These are phyloP conservation scores for Lachnellula suecica DNA, from an alignment of 2,329 filamentous ascomycete genomes.

Conservation along the genomic window DNA sequence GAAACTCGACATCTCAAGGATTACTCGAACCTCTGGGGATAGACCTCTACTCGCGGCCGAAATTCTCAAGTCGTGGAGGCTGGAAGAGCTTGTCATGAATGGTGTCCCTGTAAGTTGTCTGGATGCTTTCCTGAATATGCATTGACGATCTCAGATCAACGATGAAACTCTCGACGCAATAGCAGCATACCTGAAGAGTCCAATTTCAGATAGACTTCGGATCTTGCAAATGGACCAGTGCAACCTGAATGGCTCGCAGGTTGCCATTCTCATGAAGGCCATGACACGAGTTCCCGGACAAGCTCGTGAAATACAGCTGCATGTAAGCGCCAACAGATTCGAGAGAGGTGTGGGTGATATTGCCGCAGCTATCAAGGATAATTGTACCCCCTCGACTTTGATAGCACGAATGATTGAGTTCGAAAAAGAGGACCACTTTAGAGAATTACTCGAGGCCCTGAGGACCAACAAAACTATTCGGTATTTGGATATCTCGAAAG, in stretches of 20 bases:
- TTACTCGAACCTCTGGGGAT: constrained; percentile 60
- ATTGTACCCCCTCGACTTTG: constrained; percentile 59
- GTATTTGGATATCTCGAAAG: constrained; percentile 68
- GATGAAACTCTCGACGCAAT: constrained; percentile 64
- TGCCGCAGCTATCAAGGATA: constrained; percentile 48
- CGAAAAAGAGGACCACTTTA: constrained; percentile 45
- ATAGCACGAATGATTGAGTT: constrained; percentile 69
- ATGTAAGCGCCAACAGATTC: constrained; percentile 58
- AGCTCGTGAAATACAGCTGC: constrained; percentile 59
- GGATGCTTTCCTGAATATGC: not conserved
- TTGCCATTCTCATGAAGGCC: constrained; percentile 63
- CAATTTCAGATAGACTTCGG: constrained; percentile 58
- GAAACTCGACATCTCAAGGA: constrained; percentile 64
- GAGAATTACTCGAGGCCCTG: constrained; percentile 60
- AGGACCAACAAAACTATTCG: constrained; percentile 61
- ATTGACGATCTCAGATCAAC: constrained; percentile 46
- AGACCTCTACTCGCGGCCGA: constrained; percentile 66
- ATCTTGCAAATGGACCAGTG: constrained; percentile 67
- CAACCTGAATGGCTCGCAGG: constrained; percentile 61
- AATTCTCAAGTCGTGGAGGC: constrained; percentile 63
- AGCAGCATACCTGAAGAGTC: constrained; percentile 60
- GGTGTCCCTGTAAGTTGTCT: constrained; percentile 48
- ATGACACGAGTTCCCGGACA: constrained; percentile 52
- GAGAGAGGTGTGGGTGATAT: constrained; percentile 50
- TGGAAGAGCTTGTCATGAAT: constrained; percentile 65